Conservation (phyloP, 495 filamentous ascomycete species). For the Trichoderma erinaceum region DNA sequence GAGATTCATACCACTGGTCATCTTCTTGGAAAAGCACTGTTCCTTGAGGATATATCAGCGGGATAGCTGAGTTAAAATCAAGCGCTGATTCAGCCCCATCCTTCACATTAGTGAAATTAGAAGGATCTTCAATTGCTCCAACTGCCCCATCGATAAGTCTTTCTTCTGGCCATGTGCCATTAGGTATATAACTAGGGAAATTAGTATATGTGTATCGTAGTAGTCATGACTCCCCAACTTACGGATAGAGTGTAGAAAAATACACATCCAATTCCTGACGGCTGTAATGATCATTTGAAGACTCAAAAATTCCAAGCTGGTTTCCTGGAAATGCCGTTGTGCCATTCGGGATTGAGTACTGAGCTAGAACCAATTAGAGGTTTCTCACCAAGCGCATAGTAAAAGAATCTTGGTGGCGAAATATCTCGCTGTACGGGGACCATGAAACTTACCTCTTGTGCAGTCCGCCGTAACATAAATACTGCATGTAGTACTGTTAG, state of each 20-base stretch:
- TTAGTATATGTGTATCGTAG: neutral
- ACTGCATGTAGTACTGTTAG: neutral
- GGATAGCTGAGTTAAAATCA: constrained; percentile 32
- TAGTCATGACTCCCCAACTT: neutral
- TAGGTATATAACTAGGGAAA: constrained; percentile 23
- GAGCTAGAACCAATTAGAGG: constrained; percentile 18
- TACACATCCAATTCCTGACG: constrained; percentile 57
- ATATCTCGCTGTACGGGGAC: neutral
- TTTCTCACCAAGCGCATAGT: neutral
- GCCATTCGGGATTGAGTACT: constrained; percentile 31
- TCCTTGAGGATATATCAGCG: constrained; percentile 52
- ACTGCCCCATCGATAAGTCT: constrained; percentile 26
- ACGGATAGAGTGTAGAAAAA: constrained; percentile 45
- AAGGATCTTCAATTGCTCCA: constrained; percentile 23
- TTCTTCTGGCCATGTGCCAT: constrained; percentile 28
- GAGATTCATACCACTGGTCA: constrained; percentile 40
- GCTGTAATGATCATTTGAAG: constrained; percentile 33
- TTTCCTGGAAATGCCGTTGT: constrained; percentile 27
- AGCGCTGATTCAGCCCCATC: constrained; percentile 28
- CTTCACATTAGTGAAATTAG: neutral
- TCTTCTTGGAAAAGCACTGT: constrained; percentile 54
- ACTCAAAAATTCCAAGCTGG: constrained; percentile 33
- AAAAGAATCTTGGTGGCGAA: too few species aligned
- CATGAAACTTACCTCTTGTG: constrained; percentile 24
- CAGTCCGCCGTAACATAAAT: constrained; percentile 23